Percentiles rank a stretch among this genome's conserved stretches.
Evolutionary conservation across 768 basidiomycete genomes (phyloP).

Genomic region (Tubosaeta sp.): DNA sequence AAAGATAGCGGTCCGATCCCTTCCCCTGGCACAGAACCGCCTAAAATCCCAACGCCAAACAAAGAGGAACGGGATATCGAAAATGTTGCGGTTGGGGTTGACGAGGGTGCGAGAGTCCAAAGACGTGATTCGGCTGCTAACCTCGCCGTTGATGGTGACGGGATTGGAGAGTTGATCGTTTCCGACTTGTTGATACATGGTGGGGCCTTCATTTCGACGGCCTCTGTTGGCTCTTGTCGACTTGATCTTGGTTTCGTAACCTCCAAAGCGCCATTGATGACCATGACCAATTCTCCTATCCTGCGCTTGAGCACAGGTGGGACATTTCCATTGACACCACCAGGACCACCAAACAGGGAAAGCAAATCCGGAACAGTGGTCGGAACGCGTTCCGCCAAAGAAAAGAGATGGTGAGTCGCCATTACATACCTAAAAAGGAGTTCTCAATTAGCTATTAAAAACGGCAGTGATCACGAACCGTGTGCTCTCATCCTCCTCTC

Average conservation of each 20-base stretch:
- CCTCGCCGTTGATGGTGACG: constrained; percentile 5
- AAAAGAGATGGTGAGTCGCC: constrained; percentile 70
- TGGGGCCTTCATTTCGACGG: neutral
- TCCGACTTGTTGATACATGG: constrained; percentile 1
- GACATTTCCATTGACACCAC: constrained; percentile 32
- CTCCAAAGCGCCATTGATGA: constrained; percentile 50
- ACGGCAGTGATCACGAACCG: constrained; percentile 43
- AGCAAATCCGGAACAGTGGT: constrained; percentile 60
- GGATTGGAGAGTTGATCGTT: constrained; percentile 6
- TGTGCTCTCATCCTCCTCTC: constrained; percentile 84
- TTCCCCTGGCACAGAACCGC: neutral
- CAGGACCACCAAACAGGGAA: constrained; percentile 42
- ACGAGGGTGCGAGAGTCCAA: constrained; percentile 10
- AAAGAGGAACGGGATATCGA: constrained; percentile 26
- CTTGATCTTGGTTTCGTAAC: neutral
- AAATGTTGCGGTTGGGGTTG: constrained; percentile 1
- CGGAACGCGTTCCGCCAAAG: constrained; percentile 67
- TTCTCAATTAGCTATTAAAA: neutral
- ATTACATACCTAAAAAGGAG: constrained; percentile 56
- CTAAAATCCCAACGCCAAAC: constrained; percentile 13
- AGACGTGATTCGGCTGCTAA: constrained; percentile 15
- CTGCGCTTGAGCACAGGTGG: constrained; percentile 62
- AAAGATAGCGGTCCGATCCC: neutral
- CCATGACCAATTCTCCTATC: constrained; percentile 59
- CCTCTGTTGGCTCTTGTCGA: neutral